Evolutionary conservation across 2,329 filamentous ascomycete genomes (phyloP).

Genomic region (Bipolaris zeicola): DNA sequence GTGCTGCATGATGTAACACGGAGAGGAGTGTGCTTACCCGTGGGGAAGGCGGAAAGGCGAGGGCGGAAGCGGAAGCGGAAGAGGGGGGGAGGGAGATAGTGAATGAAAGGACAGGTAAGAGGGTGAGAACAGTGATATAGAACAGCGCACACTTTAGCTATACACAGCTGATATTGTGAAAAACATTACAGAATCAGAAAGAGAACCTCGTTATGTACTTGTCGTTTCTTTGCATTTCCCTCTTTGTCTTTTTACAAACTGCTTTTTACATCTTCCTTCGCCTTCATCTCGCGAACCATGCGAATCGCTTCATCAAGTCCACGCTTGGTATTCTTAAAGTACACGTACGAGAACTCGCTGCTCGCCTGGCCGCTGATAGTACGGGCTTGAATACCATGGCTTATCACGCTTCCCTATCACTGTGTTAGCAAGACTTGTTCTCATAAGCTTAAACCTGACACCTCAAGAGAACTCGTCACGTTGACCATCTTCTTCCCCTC

Average conservation of each 20-base stretch:
- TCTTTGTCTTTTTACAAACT: slow-evolving; percentile 19
- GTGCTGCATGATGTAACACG: too few relatives aligned
- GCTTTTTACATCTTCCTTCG: slow-evolving; percentile 30
- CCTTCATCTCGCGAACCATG: slow-evolving; percentile 37
- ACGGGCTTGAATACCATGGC: slow-evolving; percentile 44
- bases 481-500: too few relatives aligned
- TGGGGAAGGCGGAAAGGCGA: not conserved
- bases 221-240: not conserved
- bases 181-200: not conserved
- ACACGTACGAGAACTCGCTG: slow-evolving; percentile 44
- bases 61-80: not conserved
- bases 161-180: not conserved
- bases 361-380: slow-evolving; percentile 46
- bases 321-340: slow-evolving; percentile 43
- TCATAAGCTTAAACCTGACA: not conserved
- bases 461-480: too few relatives aligned
- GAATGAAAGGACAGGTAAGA: not conserved
- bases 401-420: slow-evolving; percentile 40
- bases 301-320: slow-evolving; percentile 38
- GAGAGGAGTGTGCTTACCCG: too few relatives aligned
- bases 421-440: not conserved
- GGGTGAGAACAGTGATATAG: too few relatives aligned
- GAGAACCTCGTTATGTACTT: not conserved
- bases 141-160: too few relatives aligned
- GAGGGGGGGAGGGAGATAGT: not conserved